Evolutionary conservation across 768 basidiomycete species (phyloP).

Genomic region (Tephrocybe sp.): DNA sequence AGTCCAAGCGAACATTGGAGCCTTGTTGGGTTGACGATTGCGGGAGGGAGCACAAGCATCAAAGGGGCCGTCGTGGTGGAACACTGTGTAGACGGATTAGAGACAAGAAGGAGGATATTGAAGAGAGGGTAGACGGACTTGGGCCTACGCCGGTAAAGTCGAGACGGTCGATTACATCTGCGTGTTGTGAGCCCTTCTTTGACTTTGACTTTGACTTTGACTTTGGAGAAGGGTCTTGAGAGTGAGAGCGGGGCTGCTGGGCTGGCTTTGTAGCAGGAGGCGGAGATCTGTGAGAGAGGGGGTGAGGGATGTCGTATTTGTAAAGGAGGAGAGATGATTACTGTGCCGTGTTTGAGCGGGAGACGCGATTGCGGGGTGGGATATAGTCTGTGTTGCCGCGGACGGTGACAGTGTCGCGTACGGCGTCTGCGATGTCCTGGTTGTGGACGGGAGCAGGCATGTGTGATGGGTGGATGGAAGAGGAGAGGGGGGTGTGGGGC

Average conservation of each 20-base stretch:
- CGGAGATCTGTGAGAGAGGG: slow-evolving; percentile 15
- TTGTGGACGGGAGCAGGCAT: slow-evolving; percentile 31
- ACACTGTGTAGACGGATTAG: slow-evolving; percentile 48
- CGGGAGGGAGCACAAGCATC: slow-evolving; percentile 90
- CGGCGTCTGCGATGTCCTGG: slow-evolving; percentile 57
- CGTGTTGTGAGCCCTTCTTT: slow-evolving; percentile 77
- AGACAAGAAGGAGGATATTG: slow-evolving; percentile 4
- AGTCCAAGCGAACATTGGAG: slow-evolving; percentile 82
- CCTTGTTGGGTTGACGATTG: slow-evolving; percentile 74
- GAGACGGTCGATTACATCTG: slow-evolving; percentile 87
- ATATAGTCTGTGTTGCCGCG: slow-evolving; percentile 35
- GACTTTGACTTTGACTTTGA: slow-evolving; percentile 39
- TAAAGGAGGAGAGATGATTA: slow-evolving; percentile 29
- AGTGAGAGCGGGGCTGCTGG: slow-evolving; percentile 39
- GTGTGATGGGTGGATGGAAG: slow-evolving; percentile 37
- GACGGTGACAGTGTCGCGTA: slow-evolving; percentile 66
- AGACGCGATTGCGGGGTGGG: slow-evolving; percentile 47
- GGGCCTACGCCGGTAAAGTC: slow-evolving; percentile 84
- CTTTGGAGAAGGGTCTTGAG: slow-evolving; percentile 44
- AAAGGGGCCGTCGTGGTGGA: slow-evolving; percentile 91
- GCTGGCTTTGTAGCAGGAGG: slow-evolving; percentile 29
- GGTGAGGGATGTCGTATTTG: slow-evolving; percentile 11
- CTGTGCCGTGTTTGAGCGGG: slow-evolving; percentile 58
- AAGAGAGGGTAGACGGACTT: slow-evolving; percentile 48
- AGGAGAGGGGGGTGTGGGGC: slow-evolving; percentile 23